Base-by-base conservation (phyloP, 2,329 filamentous ascomycete genomes). In the Fusarium lyarnte region DNA sequence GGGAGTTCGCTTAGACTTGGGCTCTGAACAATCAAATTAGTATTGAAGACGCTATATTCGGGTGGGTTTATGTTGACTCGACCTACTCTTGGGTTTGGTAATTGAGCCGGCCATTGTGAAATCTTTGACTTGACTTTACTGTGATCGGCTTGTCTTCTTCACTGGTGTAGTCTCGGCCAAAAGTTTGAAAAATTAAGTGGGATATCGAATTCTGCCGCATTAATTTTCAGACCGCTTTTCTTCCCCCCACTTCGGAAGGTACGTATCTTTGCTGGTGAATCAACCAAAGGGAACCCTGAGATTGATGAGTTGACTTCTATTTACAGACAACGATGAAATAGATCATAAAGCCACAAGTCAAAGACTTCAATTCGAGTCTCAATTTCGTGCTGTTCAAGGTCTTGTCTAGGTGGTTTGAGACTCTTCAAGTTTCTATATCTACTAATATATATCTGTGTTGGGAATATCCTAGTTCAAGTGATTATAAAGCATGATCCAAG, bases 1-100 rank as follows among this genome's bases (percentile, higher is more conserved):
- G 47, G 95, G 91, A 76, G 89, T 90, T 83, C 96, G 92, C 90
- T 99, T 99, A 62, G 95, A 98, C 85, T 92, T 94, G 80, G 95
- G 96, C 84, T 98, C 94, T 97, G 78, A 7, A 64, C 3, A 16
- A 55, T 10, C 13, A 21, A 29, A 54, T 63, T 43, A 72, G 59
- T 27, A 38, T 9, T 16, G 4, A 17, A 25, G 13, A 17, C 45
- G 9, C 23, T 21, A 2, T 19, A 5, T 11, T 2, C 9, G 17
- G 25, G 8, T 25, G 2, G 9, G 2, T 23, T 11, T 7, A 29
- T n/a, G 33, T 5, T 21, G 14, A 13, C 29, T 41, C 23, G 13
- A 80, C 85, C 74, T 74, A 88, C 87, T 88, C 79, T 84, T 86
- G 31, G 87, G 87, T 67, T 88, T 88, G 74, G 84, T 88, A 57